Conservation (phyloP, 176 grass and related monocot genomes). For the Oryza nivara region DNA sequence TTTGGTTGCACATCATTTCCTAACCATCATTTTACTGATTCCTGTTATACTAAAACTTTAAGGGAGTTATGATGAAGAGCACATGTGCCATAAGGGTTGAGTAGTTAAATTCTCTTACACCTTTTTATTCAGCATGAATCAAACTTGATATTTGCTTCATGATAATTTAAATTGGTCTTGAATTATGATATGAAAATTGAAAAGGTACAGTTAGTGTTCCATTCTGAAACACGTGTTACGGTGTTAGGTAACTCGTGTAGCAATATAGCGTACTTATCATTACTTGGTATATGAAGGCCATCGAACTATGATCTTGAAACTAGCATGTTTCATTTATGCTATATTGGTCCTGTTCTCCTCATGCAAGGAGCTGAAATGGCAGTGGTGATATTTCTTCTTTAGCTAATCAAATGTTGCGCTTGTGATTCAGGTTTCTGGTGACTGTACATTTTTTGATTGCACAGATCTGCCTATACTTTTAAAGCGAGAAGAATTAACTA, state of each 20-base stretch:
- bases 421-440: slow-evolving; percentile 82
- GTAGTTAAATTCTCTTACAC: neutral
- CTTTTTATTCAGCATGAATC: neutral
- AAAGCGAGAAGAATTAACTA: slow-evolving; percentile 48
- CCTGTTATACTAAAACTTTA: neutral
- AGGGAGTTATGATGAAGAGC: neutral
- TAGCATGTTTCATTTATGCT: neutral
- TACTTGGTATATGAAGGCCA: neutral
- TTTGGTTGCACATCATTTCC: neutral
- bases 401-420: slow-evolving; percentile 19
- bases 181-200: neutral
- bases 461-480: slow-evolving; percentile 70
- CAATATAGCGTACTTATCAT: neutral
- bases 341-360: neutral
- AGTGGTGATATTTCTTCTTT: neutral
- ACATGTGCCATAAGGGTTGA: neutral
- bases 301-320: neutral
- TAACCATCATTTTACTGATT: neutral
- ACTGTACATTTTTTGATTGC: slow-evolving; percentile 93
- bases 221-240: neutral
- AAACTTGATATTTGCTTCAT: neutral
- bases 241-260: neutral
- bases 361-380: slow-evolving; percentile 10
- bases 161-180: slow-evolving; percentile 15
- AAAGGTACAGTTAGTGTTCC: neutral